Evolutionary conservation across 805 yeast species (phyloP).

Genomic region (Monosporozyma aerobia): DNA sequence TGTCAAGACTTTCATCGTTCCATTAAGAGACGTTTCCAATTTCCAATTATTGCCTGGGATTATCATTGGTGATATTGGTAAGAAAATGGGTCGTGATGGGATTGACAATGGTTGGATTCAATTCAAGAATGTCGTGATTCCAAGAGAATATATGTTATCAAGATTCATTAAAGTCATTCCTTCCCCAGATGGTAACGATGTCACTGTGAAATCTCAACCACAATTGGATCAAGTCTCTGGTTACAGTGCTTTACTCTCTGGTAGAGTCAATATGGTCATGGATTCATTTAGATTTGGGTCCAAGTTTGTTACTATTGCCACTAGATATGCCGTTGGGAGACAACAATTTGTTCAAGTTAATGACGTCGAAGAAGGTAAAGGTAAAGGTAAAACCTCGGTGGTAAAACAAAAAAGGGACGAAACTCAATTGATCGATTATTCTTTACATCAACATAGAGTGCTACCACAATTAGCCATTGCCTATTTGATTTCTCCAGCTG

Average conservation of each 20-base stretch:
- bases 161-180: conserved; percentile 64
- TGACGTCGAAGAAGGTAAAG: conserved; percentile 27
- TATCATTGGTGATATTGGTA: conserved; percentile 83
- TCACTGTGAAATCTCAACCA: conserved; percentile 35
- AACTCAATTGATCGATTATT: conserved; percentile 72
- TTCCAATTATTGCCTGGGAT: conserved; percentile 74
- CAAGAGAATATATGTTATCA: conserved; percentile 73
- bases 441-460: conserved; percentile 80
- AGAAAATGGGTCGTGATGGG: conserved; percentile 93
- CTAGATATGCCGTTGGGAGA: conserved; percentile 83
- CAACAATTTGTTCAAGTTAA: conserved; percentile 53
- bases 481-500: conserved; percentile 66
- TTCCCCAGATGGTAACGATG: conserved; percentile 58
- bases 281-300: conserved; percentile 79
- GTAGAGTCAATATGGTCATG: conserved; percentile 82
- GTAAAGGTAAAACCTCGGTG: background rate
- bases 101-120: conserved; percentile 97
- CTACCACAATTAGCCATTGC: conserved; percentile 76
- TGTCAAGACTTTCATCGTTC: conserved; percentile 86
- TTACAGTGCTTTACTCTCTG: conserved; percentile 78
- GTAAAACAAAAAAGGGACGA: conserved; percentile 23
- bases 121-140: conserved; percentile 73
- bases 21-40: conserved; percentile 58
- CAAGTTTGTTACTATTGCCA: conserved; percentile 72
- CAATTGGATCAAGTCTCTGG: conserved; percentile 77